phyloP scores from a whole-genome alignment of 1,284 basidiomycete genomes.

The Lignosus rhinocerotis region DNA sequence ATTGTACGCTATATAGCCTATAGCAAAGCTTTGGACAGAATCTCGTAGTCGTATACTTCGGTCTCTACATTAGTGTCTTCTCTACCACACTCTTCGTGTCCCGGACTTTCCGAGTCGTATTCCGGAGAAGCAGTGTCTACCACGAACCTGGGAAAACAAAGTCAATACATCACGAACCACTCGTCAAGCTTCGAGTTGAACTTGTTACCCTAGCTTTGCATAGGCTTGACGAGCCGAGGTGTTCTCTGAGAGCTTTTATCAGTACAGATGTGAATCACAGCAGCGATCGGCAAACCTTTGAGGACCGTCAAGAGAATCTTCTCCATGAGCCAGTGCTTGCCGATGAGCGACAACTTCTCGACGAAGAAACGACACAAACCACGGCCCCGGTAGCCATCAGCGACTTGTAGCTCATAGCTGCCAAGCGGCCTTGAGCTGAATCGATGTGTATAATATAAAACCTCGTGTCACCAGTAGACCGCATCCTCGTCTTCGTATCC shows the following conservation, averaged over 20 bases:
- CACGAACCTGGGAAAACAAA: conserved; percentile 44
- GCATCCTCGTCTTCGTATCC: conserved; percentile 54
- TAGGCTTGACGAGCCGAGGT: conserved; percentile 57
- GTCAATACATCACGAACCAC: background rate
- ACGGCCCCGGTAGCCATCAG: conserved; percentile 39
- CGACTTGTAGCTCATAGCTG: conserved; percentile 77
- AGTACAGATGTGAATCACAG: background rate
- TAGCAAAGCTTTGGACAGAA: conserved; percentile 46
- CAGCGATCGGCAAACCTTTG: conserved; percentile 46
- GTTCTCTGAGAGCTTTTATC: conserved; percentile 46
- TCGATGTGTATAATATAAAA: background rate
- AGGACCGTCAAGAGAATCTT: conserved; percentile 75
- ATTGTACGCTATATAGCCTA: background rate
- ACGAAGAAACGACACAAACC: conserved; percentile 62
- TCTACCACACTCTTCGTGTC: conserved; percentile 25
- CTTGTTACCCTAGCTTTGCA: conserved; percentile 49
- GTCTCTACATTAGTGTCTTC: conserved; percentile 32
- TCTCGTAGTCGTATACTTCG: conserved; percentile 52
- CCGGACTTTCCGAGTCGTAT: conserved; percentile 29
- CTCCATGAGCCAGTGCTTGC: conserved; percentile 54
- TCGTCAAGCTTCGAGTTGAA: background rate
- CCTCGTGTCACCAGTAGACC: conserved; percentile 61
- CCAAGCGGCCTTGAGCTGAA: background rate
- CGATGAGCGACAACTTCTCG: conserved; percentile 49
- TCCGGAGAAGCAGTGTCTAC: conserved; percentile 56